Evolutionary conservation across 2,329 filamentous ascomycete species (phyloP), one percentile per base, ranked within the genome.

Genomic region (Cordyceps javanica): DNA sequence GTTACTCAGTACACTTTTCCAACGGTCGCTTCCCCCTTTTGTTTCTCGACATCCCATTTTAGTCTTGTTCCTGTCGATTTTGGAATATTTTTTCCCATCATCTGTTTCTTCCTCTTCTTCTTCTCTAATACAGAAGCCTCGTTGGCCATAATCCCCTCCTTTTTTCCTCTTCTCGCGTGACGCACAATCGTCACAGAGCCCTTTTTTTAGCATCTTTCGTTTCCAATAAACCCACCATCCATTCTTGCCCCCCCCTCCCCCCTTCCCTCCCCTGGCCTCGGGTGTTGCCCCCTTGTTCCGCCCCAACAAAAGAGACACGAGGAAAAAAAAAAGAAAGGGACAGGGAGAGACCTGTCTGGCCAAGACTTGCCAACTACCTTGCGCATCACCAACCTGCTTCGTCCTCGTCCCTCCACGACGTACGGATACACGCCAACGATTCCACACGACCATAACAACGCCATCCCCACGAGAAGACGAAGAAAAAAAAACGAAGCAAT

Each of bases 281-380:
- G n/a, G n/a, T n/a, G n/a, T 34, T 41, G 19, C 32, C n/a, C 10
- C 23, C 28, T 23, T 30, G 23, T 45, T 46, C 52, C 41, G 52
- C 52, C 52, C 52, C 52, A 38, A 55, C 52, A 52, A 30, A 41
- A 52, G 41, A 52, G 41, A 14, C 36, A 10, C n/a, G 30, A 32
- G 10, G 34, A 34, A n/a, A 25, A 19, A 49, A 49, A 25, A 51
- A 11, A 32, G 25, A 25, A 14, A 9, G 5, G n/a, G n/a, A n/a
- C n/a, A n/a, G n/a, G n/a, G n/a, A n/a, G n/a, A n/a, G n/a, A n/a
- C n/a, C n/a, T n/a, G n/a, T n/a, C n/a, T n/a, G n/a, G n/a, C n/a
- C n/a, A n/a, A n/a, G n/a, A n/a, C n/a, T n/a, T n/a, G n/a, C n/a
- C n/a, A n/a, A n/a, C n/a, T n/a, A n/a, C n/a, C n/a, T n/a, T n/a